Base-by-base conservation (phyloP, 441 rosid species). In the Francoa sonchifolia region DNA sequence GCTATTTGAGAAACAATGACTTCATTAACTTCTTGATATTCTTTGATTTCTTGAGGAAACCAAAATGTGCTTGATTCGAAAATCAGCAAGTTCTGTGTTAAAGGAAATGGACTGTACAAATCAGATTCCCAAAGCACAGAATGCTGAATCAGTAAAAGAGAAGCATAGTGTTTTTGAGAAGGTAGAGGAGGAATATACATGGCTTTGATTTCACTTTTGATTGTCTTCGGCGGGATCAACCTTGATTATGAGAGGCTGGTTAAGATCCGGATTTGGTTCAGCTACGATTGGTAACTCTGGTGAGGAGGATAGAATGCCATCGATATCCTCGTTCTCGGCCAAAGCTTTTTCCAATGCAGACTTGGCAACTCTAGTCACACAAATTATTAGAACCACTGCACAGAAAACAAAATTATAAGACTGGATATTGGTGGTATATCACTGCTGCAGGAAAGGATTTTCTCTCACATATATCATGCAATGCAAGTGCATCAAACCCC, bases 331-430 rank as follows among this genome's bases (percentile, higher is more conserved):
- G 14, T 77, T 80, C 66, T 86, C 98, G 0, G 89, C 93, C 74
- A 90, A 62, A 28, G 98, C 96, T 68, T 82, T 90, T 19, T 70
- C 82, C 58, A 90, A 55, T 18, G 98, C 93, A n/a, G 82, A 55
- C 66, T 76, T 76, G n/a, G 98, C 98, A 0, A 82, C 95, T 63
- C 67, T 90, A 0, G 90, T 86, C 11, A 82, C 87, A 27, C 79
- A 71, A n/a, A 61, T 57, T 62, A 90, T 80, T 40, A 90, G 58
- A 33, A 86, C 32, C 63, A 61, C 99, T 90, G 94, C 72, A 66
- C 4, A 41, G 6, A 31, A 55, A 8, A 32, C 11, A 28, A 42
- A 49, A 48, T n/a, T n/a, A n/a, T n/a, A n/a, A n/a, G n/a, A n/a
- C n/a, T n/a, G n/a, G n/a, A n/a, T n/a, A n/a, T n/a, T n/a, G n/a